These are phyloP conservation scores for Acer campestre DNA, from an alignment of 345 rosid species.

Conservation along the genomic window DNA sequence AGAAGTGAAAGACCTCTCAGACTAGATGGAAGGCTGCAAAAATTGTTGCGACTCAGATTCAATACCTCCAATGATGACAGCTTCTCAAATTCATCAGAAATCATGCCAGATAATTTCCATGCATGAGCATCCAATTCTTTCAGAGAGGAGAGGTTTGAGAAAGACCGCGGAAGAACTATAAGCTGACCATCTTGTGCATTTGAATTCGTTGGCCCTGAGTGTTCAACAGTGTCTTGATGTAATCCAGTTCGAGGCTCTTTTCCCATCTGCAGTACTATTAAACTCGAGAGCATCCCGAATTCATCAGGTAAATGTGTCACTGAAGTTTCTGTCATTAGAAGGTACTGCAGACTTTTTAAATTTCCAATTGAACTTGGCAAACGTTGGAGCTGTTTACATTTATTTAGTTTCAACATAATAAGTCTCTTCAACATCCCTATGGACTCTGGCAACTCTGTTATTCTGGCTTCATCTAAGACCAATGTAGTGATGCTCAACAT, in stretches of 20 bases:
- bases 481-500: conserved; percentile 12
- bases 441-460: conserved; percentile 12
- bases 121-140: conserved; percentile 2
- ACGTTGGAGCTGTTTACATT: not conserved
- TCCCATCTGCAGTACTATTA: not conserved
- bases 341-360: conserved; percentile 2
- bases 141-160: conserved; percentile 6
- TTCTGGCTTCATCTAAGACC: not conserved
- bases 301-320: conserved; percentile 8
- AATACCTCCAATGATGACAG: conserved; percentile 13
- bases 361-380: conserved; percentile 10
- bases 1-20: conserved; percentile 3
- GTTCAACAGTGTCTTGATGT: not conserved
- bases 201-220: not conserved
- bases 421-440: conserved; percentile 11
- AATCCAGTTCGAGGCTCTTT: not conserved
- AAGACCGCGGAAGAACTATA: conserved; percentile 7
- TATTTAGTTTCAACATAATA: not conserved
- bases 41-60: conserved; percentile 16
- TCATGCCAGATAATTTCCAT: conserved; percentile 16
- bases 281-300: conserved; percentile 5
- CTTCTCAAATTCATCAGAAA: conserved; percentile 25
- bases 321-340: not conserved
- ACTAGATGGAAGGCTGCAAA: conserved; percentile 14
- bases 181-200: not conserved